These are phyloP conservation scores for Fraxinus angustifolia DNA, from an alignment of 305 asterid genomes.

Conservation along the genomic window DNA sequence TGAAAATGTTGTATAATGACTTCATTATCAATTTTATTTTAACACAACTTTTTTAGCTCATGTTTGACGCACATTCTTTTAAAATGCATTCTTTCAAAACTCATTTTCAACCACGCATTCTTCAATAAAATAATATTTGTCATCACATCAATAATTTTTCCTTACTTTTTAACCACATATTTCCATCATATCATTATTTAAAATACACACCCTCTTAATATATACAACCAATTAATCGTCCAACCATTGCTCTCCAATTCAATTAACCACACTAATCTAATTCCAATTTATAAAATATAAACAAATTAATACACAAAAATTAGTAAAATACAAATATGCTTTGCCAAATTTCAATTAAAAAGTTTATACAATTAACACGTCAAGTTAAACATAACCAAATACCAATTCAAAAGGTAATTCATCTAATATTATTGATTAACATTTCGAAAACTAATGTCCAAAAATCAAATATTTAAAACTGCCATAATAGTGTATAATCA, in stretches of 20 bases:
- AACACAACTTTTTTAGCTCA: background rate
- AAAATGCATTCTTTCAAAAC: no score
- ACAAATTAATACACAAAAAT: background rate
- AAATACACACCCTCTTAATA: background rate
- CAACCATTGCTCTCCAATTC: background rate
- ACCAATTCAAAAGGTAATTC: background rate
- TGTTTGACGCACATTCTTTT: no score
- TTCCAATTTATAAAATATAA: background rate
- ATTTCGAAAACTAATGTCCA: background rate
- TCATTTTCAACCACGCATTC: no score
- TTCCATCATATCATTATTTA: no score
- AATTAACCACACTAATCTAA: background rate
- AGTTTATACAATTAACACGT: background rate
- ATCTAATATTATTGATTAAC: background rate
- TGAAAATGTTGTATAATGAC: background rate
- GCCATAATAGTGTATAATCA: background rate
- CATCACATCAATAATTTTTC: no score
- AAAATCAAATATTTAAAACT: background rate
- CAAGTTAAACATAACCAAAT: background rate
- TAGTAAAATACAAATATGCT: background rate
- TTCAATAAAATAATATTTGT: no score
- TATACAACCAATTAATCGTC: background rate
- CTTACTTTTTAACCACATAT: no score
- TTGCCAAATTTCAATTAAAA: background rate
- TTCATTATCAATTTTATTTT: background rate